Evolutionary conservation across 208 protist species (phyloP), one percentile per base, ranked within the genome.

Genomic region (Wallacemonas sp.): DNA sequence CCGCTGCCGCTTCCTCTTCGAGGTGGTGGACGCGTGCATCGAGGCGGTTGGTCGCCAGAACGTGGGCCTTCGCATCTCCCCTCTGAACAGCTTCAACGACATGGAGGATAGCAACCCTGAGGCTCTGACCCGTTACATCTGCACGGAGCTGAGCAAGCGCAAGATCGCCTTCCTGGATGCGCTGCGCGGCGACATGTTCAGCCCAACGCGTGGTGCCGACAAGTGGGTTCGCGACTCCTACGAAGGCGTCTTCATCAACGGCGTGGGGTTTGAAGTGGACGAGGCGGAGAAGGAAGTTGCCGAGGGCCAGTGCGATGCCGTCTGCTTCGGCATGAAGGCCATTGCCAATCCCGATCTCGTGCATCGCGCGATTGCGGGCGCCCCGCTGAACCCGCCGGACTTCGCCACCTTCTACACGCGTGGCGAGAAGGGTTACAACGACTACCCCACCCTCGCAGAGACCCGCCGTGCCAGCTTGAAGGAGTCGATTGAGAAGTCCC

Each of bases 271-370:
- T 61, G 68, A 72, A 29, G 38, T 77, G 0, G 78, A 70, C 1
- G 78, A 78, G 55, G 83, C 76, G 5, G 74, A 77, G 52, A 19
- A 65, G 68, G 46, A 55, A 41, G 56, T 95, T 43, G 47, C 33
- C 44, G 46, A 54, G 30, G 74, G 77, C n/a, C 30, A 65, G 49
- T 70, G 69, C 34, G 88, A 95, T 57, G 74, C 46, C 6, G 71
- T 93, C 16, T 47, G 69, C n/a, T 87, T 91, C 32, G 89, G 85
- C 16, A 19, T 44, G 23, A 72, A 68, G 61, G 79, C 73, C 16
- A 78, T 93, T 34, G 77, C 84, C 16, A 93, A 92, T 72, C 86
- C 89, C 0, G 89, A 93, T 61, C 76, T 95, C 1, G 71, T 86
- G 23, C 46, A 69, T 8, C 78, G 86, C 16, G 74, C 64, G 8